A percentile compares a stretch with the other conserved stretches of the same genome.
Evolutionary conservation across 192 early-diverging fungal species (phyloP).

Genomic region (Globomyces pollinis-pini): DNA sequence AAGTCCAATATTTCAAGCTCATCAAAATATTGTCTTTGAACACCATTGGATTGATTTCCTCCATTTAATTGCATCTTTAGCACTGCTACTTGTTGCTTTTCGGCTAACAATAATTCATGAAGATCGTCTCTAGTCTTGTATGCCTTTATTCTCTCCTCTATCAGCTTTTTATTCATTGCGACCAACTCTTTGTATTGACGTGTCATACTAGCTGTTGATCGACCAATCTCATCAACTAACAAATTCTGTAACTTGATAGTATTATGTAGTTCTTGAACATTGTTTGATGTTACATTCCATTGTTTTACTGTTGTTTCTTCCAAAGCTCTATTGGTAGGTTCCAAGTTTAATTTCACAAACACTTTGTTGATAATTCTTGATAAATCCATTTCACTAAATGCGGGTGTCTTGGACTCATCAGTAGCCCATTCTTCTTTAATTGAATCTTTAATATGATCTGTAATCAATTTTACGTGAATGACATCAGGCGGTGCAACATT

Average conservation of each 20-base stretch:
- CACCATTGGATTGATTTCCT: not conserved
- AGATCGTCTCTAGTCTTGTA: conserved; percentile 6
- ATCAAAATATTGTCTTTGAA: conserved; percentile 3
- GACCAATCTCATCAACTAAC: not conserved
- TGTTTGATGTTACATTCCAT: not conserved
- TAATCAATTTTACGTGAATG: not conserved
- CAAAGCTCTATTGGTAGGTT: not conserved
- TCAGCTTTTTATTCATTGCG: not conserved
- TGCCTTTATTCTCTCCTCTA: not conserved
- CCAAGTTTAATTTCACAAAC: not conserved
- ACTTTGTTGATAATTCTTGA: not conserved
- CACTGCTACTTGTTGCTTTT: not conserved
- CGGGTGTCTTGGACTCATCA: not conserved
- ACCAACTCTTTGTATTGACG: conserved; percentile 1
- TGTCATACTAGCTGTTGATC: not conserved
- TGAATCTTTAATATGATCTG: not conserved
- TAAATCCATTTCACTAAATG: not conserved
- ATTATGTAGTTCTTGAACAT: not conserved
- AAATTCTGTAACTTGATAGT: conserved; percentile 9
- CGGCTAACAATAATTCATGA: not conserved
- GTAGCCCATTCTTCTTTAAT: not conserved
- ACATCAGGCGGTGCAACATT: not conserved
- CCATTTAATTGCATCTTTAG: not conserved
- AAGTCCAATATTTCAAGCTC: not conserved
- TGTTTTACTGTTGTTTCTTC: not conserved